These are phyloP conservation scores for Penicillium sp. DNA, from an alignment of 2,329 filamentous ascomycete genomes.

Conservation along the genomic window DNA sequence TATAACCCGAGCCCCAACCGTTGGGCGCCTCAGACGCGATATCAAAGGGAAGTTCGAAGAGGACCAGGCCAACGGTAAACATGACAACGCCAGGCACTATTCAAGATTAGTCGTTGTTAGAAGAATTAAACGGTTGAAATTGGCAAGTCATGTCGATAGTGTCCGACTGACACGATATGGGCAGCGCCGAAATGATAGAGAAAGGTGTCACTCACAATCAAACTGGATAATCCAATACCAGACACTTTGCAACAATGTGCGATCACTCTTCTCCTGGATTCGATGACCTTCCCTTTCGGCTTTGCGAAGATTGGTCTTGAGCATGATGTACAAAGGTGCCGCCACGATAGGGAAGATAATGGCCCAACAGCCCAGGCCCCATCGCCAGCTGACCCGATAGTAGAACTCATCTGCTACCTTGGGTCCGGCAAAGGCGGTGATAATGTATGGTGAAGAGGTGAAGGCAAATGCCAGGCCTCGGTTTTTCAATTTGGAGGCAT, in stretches of 20 bases:
- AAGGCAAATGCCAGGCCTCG: conserved; percentile 62
- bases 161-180: too few relatives aligned
- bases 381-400: conserved; percentile 54
- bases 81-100: conserved; percentile 57
- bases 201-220: conserved; percentile 42
- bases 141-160: not conserved
- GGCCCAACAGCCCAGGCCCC: conserved; percentile 60
- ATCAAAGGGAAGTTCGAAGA: conserved; percentile 64
- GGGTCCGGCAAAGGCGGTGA: conserved; percentile 57
- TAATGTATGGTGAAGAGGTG: conserved; percentile 61
- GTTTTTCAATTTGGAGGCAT: conserved; percentile 60
- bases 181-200: not conserved
- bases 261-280: conserved; percentile 39
- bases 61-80: conserved; percentile 56
- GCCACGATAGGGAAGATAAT: conserved; percentile 57
- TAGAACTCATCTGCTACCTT: conserved; percentile 52
- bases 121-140: not conserved
- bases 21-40: conserved; percentile 42
- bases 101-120: not conserved
- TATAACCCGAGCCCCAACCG: conserved; percentile 43
- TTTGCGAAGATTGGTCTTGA: conserved; percentile 54
- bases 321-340: conserved; percentile 54
- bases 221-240: conserved; percentile 57
- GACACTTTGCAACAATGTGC: conserved; percentile 48
- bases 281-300: conserved; percentile 56